Base-by-base conservation (phyloP, 345 rosid genomes). In the Acer negundo region DNA sequence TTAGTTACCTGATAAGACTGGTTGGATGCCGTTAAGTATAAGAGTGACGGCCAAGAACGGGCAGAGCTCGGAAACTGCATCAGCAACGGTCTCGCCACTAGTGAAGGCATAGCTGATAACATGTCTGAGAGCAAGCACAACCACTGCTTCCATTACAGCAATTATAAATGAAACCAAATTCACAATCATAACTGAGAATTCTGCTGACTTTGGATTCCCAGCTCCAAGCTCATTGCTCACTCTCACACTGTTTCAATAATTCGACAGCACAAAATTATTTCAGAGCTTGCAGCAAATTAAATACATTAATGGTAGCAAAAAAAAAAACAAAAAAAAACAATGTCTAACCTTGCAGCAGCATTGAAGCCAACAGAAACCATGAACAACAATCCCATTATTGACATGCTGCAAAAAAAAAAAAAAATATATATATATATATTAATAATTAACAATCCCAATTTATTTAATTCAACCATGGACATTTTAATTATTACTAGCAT, bases 341-440 rank as follows among this genome's bases (percentile, higher is more conserved):
- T 44, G 58, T 77, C 81, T 31, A 84, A 92, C 97, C 98, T 93
- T 68, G 89, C 97, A 65, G 97, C 97, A 5, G 98, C 97, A 66
- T 93, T 94, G 85, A 94, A 94, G 19, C 98, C 98, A 16, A 90
- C 89, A 0, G 98, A 88, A n/a, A 94, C 89, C 94, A 90, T 94
- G 75, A 91, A 90, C 59, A 88, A 20, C 71, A 88, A 42, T 17
- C 93, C 94, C 10, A 69, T 62, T 79, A 92, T 76, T 1, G 89
- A 75, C 91, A 86, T 83, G 79, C 97, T 92, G 87, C 84, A 68
- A 53, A 53, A 17, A 1, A 8, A 42, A 42, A 8, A 7, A 38
- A 6, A 38, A 3, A 38, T 1, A 38, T 28, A 28, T 1, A 1
- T 28, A 28, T 1, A 38, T 28, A 28, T 1, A 1, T 28, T 1